Evolutionary conservation across 768 basidiomycete genomes (phyloP), one percentile per base, ranked within the genome.

Genomic region (Psilocybe cubensis): DNA sequence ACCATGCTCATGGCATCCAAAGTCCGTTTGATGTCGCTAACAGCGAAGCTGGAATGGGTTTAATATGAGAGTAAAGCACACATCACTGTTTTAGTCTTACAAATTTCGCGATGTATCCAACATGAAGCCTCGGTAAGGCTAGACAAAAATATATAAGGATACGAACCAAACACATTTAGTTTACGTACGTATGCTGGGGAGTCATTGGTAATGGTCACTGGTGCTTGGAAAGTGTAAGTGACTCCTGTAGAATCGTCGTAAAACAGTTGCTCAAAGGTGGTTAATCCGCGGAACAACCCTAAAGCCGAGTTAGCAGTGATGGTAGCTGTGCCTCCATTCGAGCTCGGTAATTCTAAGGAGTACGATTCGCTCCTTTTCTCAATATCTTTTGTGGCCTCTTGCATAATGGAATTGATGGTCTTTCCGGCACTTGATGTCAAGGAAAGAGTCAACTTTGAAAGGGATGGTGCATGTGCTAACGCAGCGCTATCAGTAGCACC

Each of bases 71-170:
- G 24, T 54, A 14, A 23, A 27, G 14, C 9, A 3, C 52, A 25
- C 27, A 28, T 18, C 29, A 18, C n/a, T 24, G 7, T 14, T 1
- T 4, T 29, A 12, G 1, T 72, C 86, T 56, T 64, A 88, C 85
- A 76, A 94, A 72, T 92, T 88, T 23, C 92, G 76, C 1, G 91
- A 77, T 0, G 92, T 94, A 67, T 94, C 92, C 11, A 94, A 79
- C 83, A 93, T 83, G 54, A 92, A 79, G 8, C 88, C 91, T 20
- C 92, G 83, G 67, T 87, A 90, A 0, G 87, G 86, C 87, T 89
- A 61, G 5, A 29, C 23, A 11, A 20, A 9, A 27, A 35, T 23
- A 21, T 43, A 43, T 18, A 43, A 53, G 18, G 50, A 8, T 11
- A 25, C n/a, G n/a, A 23, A 18, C 24, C 28, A n/a, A 12, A 51